These are phyloP conservation scores for Abortiporus biennis DNA, from an alignment of 1,284 basidiomycete genomes.

Conservation along the genomic window DNA sequence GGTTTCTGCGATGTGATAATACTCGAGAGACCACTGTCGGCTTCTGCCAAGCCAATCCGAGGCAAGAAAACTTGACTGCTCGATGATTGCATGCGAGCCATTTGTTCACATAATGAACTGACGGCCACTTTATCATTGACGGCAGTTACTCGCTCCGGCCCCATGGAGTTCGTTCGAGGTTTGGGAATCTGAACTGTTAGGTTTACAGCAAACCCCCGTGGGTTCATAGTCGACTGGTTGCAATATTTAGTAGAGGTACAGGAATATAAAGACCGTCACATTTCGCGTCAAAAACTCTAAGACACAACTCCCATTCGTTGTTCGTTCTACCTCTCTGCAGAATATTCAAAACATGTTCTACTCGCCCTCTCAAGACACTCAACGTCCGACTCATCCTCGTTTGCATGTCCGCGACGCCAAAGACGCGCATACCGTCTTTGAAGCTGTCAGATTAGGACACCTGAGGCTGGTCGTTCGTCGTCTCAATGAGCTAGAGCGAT, in stretches of 20 bases:
- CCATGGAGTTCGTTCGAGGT: slow-evolving; percentile 15
- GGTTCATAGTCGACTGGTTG: slow-evolving; percentile 12
- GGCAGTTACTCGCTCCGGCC: slow-evolving; percentile 16
- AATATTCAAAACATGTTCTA: slow-evolving; percentile 26
- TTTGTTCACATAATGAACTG: slow-evolving; percentile 4
- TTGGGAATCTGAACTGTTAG: slow-evolving; percentile 16
- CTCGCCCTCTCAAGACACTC: slow-evolving; percentile 37
- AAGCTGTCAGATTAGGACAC: slow-evolving; percentile 50
- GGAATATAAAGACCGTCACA: slow-evolving; percentile 6
- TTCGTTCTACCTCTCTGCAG: background rate
- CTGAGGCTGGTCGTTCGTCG: slow-evolving; percentile 44
- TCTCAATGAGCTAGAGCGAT: slow-evolving; percentile 53
- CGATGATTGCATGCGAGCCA: slow-evolving; percentile 6
- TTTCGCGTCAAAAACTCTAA: background rate
- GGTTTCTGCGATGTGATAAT: background rate
- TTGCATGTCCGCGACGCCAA: slow-evolving; percentile 59
- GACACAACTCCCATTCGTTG: background rate
- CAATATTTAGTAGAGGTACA: slow-evolving; percentile 1
- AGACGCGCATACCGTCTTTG: slow-evolving; percentile 54
- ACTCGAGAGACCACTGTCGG: background rate
- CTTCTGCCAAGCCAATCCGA: background rate
- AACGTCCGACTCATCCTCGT: slow-evolving; percentile 53
- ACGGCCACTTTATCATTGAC: background rate
- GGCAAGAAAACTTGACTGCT: background rate
- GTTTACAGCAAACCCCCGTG: slow-evolving; percentile 21